Base-by-base conservation (phyloP, 495 filamentous ascomycete species). In the Penicillium samsonianum region DNA sequence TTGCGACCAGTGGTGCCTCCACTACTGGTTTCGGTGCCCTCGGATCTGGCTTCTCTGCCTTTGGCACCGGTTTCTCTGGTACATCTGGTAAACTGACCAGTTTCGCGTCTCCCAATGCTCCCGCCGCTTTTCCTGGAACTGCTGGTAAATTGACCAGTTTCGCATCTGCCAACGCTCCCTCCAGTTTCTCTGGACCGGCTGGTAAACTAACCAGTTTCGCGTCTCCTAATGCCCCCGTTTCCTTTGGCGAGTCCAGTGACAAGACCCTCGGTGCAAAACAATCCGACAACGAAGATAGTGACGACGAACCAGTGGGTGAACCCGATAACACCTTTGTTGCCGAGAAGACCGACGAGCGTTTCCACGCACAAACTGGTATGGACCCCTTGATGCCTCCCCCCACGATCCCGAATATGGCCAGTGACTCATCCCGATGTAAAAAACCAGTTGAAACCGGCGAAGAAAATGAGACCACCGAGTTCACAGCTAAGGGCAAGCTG, bases 361-460 rank as follows among this genome's bases (percentile, higher is more conserved):
- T 83, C 46, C 85, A 82, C 59, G 76, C 84, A 58, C 84, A 89
- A 53, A 82, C 85, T 67, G 80, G 89, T 91, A 78, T 70, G 83
- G 70, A 17, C 25, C 44, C 53, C 25, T 25, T 26, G 22, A 8
- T 41, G 16, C 8, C 23, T 20, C 14, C 10, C n/a, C 22, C 7
- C 16, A 28, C 8, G 5, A 48, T 19, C 19, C 23, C 40, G 23
- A 16, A 16, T 8, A 28, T 46, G 38, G 48, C 23, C n/a, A 22
- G 17, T 19, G 44, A 43, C 57, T 64, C 55, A 67, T 20, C n/a
- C n/a, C 45, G 2, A 6, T n/a, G 11, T 35, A 23, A 60, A 60
- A 55, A 68, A 14, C 16, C 60, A 78, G 89, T 91, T 35, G 87
- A 94, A 64, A 87, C 88, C 31, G 87, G 86, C 38, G 92, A 96